Conservation (phyloP, 108 stramenopile genomes). For the Pseudonitzschia multiseries region DNA sequence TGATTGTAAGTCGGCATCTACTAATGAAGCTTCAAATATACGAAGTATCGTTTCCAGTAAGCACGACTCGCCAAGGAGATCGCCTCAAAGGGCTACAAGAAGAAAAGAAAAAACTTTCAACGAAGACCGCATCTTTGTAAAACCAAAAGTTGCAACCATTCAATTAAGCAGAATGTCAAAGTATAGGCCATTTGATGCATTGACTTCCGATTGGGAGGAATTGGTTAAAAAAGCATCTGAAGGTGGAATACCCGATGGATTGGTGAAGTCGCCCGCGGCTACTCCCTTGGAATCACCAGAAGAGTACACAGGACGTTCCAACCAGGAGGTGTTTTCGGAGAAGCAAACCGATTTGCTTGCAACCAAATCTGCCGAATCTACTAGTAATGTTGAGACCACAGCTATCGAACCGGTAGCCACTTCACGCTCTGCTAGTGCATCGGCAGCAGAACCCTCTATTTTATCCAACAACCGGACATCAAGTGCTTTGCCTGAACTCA, state of each 20-base stretch:
- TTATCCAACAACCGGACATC: background rate
- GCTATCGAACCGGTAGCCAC: background rate
- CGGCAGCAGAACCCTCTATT: background rate
- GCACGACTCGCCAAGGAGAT: background rate
- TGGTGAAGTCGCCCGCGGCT: conserved; percentile 8
- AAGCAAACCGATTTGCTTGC: background rate
- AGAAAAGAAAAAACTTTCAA: background rate
- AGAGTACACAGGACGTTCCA: background rate
- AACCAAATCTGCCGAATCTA: conserved; percentile 1
- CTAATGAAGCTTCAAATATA: background rate
- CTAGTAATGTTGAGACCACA: background rate
- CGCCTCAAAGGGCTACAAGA: background rate
- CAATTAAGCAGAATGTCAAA: background rate
- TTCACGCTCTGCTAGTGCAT: background rate
- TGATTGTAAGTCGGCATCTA: background rate
- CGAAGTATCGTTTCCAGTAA: background rate
- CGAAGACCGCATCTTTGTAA: conserved; percentile 17
- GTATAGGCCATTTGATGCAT: conserved; percentile 10
- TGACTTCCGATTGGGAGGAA: conserved; percentile 34
- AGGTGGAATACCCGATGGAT: conserved; percentile 40
- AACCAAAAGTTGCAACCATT: conserved; percentile 19
- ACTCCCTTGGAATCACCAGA: background rate
- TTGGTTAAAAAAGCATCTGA: conserved; percentile 25
- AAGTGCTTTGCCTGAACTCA: conserved; percentile 23
- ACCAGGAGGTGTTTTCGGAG: background rate